These are phyloP conservation scores for Talaromyces rugulosus DNA, from an alignment of 2,329 filamentous ascomycete genomes.

Conservation along the genomic window DNA sequence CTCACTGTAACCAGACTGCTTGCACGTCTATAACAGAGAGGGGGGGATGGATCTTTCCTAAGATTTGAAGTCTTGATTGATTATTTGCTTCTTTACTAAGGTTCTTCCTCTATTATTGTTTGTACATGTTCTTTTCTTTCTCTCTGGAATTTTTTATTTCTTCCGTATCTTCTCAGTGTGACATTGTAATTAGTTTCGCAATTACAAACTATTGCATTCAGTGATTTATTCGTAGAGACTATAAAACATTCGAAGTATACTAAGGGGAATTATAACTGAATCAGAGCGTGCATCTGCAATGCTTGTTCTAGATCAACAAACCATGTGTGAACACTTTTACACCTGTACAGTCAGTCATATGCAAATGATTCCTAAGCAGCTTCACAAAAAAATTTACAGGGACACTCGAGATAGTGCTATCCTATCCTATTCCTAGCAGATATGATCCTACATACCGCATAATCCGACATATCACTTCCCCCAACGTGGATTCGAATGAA, in stretches of 20 bases:
- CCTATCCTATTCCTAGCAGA: background rate
- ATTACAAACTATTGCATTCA: background rate
- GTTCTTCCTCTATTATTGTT: background rate
- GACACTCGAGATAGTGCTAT: background rate
- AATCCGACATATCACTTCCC: background rate
- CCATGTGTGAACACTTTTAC: too few species aligned
- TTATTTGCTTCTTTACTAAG: background rate
- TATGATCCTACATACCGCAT: background rate
- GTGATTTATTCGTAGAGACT: background rate
- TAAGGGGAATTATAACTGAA: too few species aligned
- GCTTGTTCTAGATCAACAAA: too few species aligned
- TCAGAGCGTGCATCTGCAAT: too few species aligned
- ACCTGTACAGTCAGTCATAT: too few species aligned
- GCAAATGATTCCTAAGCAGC: too few species aligned
- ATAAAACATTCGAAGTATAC: too few species aligned
- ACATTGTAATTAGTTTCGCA: constrained; percentile 1
- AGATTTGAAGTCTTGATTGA: background rate
- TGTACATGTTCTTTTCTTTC: background rate
- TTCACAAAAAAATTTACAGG: too few species aligned
- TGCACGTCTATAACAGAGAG: background rate
- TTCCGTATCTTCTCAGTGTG: background rate
- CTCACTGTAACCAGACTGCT: background rate
- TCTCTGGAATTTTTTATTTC: background rate
- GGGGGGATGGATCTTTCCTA: background rate
- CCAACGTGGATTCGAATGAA: background rate